Conservation (phyloP, 176 grass and related monocot genomes). For the Triticum aestivum region DNA sequence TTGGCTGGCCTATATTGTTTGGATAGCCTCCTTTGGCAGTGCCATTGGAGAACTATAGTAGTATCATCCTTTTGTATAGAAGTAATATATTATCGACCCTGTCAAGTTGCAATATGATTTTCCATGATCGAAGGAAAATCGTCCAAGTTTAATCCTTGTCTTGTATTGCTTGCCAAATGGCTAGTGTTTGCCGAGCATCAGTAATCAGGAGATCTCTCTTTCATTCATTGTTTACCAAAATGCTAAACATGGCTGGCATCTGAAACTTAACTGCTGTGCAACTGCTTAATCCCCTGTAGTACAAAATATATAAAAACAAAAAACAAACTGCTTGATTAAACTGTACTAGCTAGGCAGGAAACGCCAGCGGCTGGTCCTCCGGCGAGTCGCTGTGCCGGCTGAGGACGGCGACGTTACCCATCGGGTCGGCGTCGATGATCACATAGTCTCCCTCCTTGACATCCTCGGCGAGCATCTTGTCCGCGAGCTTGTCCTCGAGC, state of each 20-base stretch:
- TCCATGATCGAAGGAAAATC: neutral
- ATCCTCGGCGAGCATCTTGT: slow-evolving; percentile 62
- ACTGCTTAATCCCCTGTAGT: neutral
- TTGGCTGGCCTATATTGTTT: neutral
- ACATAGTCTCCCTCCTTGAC: slow-evolving; percentile 68
- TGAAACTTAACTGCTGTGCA: neutral
- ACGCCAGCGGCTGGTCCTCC: slow-evolving; percentile 12
- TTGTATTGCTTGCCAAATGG: too few species aligned
- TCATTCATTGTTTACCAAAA: neutral
- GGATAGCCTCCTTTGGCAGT: neutral
- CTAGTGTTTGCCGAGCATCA: too few species aligned
- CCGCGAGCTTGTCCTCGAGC: slow-evolving; percentile 74
- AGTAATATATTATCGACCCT: neutral
- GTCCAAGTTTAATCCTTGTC: too few species aligned
- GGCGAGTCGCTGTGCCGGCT: slow-evolving; percentile 40
- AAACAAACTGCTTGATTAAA: neutral
- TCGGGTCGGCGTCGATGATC: slow-evolving; percentile 72
- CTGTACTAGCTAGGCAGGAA: neutral
- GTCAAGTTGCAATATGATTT: neutral
- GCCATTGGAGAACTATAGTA: neutral
- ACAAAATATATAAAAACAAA: neutral
- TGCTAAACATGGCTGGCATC: neutral
- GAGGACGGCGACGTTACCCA: slow-evolving; percentile 57
- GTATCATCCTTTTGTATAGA: slow-evolving; percentile 2
- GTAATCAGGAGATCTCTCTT: neutral